phyloP scores from a whole-genome alignment of 2,329 filamentous ascomycete species.

The Lecanosticta acicola region DNA sequence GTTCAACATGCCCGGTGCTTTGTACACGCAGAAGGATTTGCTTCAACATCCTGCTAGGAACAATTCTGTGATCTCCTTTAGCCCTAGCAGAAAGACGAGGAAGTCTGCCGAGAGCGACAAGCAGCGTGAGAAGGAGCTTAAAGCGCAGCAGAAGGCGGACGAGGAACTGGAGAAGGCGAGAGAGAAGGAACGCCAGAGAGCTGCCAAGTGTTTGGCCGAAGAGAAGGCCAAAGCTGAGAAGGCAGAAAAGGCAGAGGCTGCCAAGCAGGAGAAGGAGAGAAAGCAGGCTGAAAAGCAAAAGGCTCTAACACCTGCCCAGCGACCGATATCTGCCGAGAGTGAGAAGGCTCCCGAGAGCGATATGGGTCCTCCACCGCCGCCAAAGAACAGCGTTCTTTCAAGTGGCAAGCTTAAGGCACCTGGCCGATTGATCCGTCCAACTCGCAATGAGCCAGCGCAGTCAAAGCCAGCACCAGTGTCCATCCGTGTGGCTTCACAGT shows the following conservation, averaged over 20 bases:
- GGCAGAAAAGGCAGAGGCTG: slow-evolving; percentile 33
- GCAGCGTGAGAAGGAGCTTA: slow-evolving; percentile 56
- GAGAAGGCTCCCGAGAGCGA: slow-evolving; percentile 40
- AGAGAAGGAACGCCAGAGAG: slow-evolving; percentile 66
- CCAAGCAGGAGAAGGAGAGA: slow-evolving; percentile 34
- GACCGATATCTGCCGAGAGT: slow-evolving; percentile 32
- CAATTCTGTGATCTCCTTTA: slow-evolving; percentile 25
- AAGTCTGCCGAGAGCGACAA: slow-evolving; percentile 58
- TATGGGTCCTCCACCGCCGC: slow-evolving; percentile 58
- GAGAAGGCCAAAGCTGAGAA: slow-evolving; percentile 33
- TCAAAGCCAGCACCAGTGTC: slow-evolving; percentile 66
- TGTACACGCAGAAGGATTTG: slow-evolving; percentile 28
- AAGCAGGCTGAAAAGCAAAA: slow-evolving; percentile 14
- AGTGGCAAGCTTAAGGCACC: slow-evolving; percentile 34
- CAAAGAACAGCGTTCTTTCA: slow-evolving; percentile 42
- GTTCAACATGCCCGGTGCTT: slow-evolving; percentile 31
- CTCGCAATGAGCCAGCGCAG: slow-evolving; percentile 47
- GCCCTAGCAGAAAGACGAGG: slow-evolving; percentile 46
- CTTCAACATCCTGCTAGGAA: slow-evolving; percentile 21
- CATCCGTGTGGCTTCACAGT: slow-evolving; percentile 56
- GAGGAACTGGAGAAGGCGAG: slow-evolving; percentile 64
- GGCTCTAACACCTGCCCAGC: slow-evolving; percentile 16
- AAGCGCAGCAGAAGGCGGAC: slow-evolving; percentile 56
- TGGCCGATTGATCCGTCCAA: slow-evolving; percentile 33
- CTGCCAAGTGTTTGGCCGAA: slow-evolving; percentile 51